Evolutionary conservation across 345 rosid species (phyloP).

Genomic region (Odontarrhena argentea): DNA sequence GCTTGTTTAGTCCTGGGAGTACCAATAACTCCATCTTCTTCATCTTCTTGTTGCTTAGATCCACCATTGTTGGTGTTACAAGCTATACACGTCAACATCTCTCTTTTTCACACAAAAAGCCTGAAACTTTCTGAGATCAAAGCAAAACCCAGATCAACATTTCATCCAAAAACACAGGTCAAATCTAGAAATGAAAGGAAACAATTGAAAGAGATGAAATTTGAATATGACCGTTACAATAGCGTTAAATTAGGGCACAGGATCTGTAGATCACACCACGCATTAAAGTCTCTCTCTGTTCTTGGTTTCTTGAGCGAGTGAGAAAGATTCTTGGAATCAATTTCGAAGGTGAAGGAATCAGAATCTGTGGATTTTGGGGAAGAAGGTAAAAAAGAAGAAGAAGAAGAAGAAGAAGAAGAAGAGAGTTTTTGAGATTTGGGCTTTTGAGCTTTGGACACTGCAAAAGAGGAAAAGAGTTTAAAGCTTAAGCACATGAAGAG

Average conservation of each 20-base stretch:
- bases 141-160: slow-evolving; percentile 28
- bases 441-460: slow-evolving; percentile 35
- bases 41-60: slow-evolving; percentile 54
- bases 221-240: slow-evolving; percentile 52
- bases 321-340: not conserved
- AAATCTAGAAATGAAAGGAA: not conserved
- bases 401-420: not conserved
- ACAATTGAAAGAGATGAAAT: not conserved
- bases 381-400: not conserved
- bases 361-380: slow-evolving; percentile 3
- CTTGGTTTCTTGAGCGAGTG: not conserved
- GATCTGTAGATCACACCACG: slow-evolving; percentile 32
- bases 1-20: slow-evolving; percentile 83
- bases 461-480: slow-evolving; percentile 5
- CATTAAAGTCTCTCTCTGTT: slow-evolving; percentile 7
- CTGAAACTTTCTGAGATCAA: slow-evolving; percentile 15
- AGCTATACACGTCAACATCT: slow-evolving; percentile 89
- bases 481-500: not conserved
- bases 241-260: slow-evolving; percentile 39
- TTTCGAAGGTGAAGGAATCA: slow-evolving; percentile 4
- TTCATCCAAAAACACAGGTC: not conserved
- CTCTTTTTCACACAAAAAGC: not conserved
- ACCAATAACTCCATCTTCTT: slow-evolving; percentile 54
- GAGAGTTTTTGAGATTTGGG: slow-evolving; percentile 38
- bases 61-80: slow-evolving; percentile 70